These are phyloP conservation scores for Eruca vesicaria DNA, from an alignment of 441 rosid species.

Conservation along the genomic window DNA sequence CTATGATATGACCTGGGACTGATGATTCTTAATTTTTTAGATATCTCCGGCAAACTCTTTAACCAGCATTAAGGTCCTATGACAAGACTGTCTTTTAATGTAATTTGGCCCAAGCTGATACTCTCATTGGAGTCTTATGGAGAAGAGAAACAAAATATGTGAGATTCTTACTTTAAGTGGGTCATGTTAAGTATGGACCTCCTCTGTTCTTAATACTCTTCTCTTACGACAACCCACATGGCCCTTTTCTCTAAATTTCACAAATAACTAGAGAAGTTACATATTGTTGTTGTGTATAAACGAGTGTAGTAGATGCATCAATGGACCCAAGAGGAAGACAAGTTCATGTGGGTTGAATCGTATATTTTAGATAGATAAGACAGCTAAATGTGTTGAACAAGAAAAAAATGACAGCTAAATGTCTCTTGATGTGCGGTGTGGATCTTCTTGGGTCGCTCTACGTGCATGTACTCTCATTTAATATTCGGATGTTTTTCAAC, in stretches of 20 bases:
- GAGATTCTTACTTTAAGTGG: constrained; percentile 15
- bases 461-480: constrained; percentile 22
- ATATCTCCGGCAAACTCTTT: not conserved
- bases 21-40: not conserved
- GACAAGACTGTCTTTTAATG: constrained; percentile 29
- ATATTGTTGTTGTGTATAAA: not conserved
- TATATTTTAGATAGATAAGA: constrained; percentile 29
- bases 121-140: not conserved
- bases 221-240: constrained; percentile 30
- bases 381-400: constrained; percentile 30
- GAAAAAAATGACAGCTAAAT: constrained; percentile 34
- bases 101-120: constrained; percentile 15
- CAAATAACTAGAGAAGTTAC: not conserved
- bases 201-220: constrained; percentile 15
- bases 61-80: constrained; percentile 17
- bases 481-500: constrained; percentile 7
- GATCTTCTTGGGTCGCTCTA: constrained; percentile 24
- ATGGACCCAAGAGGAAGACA: constrained; percentile 28
- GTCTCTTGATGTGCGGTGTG: constrained; percentile 24
- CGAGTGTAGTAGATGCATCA: not conserved
- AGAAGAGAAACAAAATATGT: constrained; percentile 14
- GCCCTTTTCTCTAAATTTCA: not conserved
- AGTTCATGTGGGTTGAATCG: constrained; percentile 25
- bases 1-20: not conserved
- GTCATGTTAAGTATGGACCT: constrained; percentile 30